phyloP scores from a whole-genome alignment of 805 yeast species.

The Blastobotrys peoriensis region DNA sequence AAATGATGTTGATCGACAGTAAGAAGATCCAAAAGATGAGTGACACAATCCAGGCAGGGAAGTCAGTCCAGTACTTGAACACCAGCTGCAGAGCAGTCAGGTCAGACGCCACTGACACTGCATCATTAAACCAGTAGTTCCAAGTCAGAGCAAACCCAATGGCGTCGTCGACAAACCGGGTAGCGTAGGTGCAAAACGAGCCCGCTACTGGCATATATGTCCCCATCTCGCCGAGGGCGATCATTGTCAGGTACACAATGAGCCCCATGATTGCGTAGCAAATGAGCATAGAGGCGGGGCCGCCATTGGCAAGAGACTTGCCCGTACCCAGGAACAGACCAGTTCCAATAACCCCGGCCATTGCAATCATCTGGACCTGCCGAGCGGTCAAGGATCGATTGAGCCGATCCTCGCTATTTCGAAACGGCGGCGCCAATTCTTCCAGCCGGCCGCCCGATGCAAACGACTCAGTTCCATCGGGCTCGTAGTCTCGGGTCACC shows the following conservation, averaged over 20 bases:
- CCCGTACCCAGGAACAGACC: constrained; percentile 50
- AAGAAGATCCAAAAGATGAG: constrained; percentile 50
- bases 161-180: constrained; percentile 44
- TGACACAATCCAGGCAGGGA: constrained; percentile 47
- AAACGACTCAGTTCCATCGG: constrained; percentile 2
- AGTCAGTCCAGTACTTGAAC: constrained; percentile 41
- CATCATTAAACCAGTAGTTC: constrained; percentile 49
- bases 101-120: constrained; percentile 43
- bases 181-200: constrained; percentile 46
- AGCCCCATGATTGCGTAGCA: constrained; percentile 45
- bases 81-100: constrained; percentile 43
- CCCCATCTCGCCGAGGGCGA: constrained; percentile 52
- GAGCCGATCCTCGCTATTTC: constrained; percentile 18
- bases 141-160: constrained; percentile 47
- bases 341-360: constrained; percentile 77
- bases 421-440: constrained; percentile 2
- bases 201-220: constrained; percentile 49
- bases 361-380: constrained; percentile 65
- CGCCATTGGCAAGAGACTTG: constrained; percentile 43
- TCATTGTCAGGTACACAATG: constrained; percentile 48
- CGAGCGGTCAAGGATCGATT: constrained; percentile 26
- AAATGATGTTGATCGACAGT: constrained; percentile 40
- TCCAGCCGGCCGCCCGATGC: constrained; percentile 2
- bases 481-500: neutral
- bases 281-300: constrained; percentile 48